Base-by-base conservation (phyloP, 139 green algal genomes). In the Coccomyxa sp. region DNA sequence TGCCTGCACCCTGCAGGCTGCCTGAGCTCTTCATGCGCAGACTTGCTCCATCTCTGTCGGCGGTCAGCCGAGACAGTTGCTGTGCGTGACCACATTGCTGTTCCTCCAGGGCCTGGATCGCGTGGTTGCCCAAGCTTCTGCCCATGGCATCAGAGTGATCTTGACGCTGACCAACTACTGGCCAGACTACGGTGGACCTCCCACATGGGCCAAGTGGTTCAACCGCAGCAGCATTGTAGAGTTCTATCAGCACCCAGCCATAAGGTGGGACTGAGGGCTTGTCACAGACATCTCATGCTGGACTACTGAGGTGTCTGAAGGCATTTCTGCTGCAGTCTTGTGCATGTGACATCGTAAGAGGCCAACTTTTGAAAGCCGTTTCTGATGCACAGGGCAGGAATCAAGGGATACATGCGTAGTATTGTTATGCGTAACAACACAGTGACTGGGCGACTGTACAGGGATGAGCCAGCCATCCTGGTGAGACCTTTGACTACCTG, bases 391-490 rank as follows among this genome's bases (percentile, higher is more conserved):
- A 64, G 50, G 50, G 18, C 22, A 22, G 50, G 4, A 31, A 18
- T 64, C 84, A 89, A 88, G 78, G 73, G 84, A 70, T 89, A 94
- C 75, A 58, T 88, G n/a, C 39, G 31, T 3, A 36, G 70, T 36
- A 76, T 90, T 24, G 39, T 88, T 24, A 37, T 75, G 33, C 72
- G 84, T 14, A 29, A 55, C 41, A 93, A 91, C 79, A 82, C 44
- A 1, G 27, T 87, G 27, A 93, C 39, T 16, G 87, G 89, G 8
- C 29, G 41, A n/a, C 31, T 55, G 29, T 91, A 93, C 84, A 69
- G 70, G 2, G 79, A 90, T 55, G 93, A 97, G 69, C 93, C 93
- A 34, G 89, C 93, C 81, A 96, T 97, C 76, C 75, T 97, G 44
- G 86, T n/a, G n/a, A n/a, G n/a, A n/a, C n/a, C n/a, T n/a, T n/a